Evolutionary conservation across 2,329 filamentous ascomycete species (phyloP), one percentile per base, ranked within the genome.

Genomic region (Onygenales sp.): DNA sequence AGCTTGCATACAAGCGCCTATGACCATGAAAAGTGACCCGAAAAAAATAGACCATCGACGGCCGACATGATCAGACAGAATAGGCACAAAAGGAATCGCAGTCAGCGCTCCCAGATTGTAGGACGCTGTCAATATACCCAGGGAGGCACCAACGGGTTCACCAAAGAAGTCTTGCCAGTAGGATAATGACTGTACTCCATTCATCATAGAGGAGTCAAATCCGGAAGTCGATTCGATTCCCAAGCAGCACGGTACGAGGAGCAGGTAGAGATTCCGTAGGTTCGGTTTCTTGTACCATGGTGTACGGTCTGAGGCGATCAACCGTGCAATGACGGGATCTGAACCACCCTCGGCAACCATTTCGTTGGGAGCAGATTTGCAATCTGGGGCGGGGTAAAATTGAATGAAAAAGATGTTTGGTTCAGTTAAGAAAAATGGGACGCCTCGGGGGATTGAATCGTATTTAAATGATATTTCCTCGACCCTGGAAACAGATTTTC

Each of bases 221-320:
- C 78, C 77, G 5, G 76, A 78, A 0, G 78, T 80, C 60, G 77
- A 77, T 66, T 82, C 79, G 54, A 82, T 79, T 48, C 79, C 79
- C 66, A 82, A 76, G 64, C 77, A 80, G 51, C 76, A 77, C 21
- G 78, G 78, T 53, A 82, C 77, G 47, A 83, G 72, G 54, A 79
- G 65, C 6, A 82, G 61, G 58, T 82, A 82, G 31, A 82, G 68
- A 34, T 62, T 63, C 45, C 78, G 70, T 33, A 82, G 67, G 58
- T 82, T 82, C 1, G 75, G 77, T 64, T 82, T 83, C 59, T 70
- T 72, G 67, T 74, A 81, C 77, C 77, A 81, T 54, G 65, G 65
- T 42, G 69, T 65, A 33, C 66, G 63, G 57, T 74, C 71, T 17
- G 6, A 31, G 6, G 40, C 40, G 7, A 45, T 21, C 40, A 52